phyloP scores from a whole-genome alignment of 768 basidiomycete genomes.

The Hebeloma cylindrosporum region DNA sequence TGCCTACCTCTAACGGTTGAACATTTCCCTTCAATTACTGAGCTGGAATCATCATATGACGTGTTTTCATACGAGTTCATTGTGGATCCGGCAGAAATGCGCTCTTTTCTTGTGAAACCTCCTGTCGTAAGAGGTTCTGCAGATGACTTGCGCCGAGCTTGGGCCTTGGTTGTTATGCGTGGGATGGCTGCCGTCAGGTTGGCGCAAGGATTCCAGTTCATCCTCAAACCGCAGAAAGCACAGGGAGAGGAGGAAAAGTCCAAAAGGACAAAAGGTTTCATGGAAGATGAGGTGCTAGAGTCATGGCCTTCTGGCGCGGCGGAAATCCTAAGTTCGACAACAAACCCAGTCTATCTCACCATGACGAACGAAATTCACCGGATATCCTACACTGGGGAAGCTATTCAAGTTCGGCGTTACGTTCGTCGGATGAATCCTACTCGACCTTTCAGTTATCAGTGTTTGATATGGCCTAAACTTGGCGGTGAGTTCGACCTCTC shows the following conservation, averaged over 20 bases:
- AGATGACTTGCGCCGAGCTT: constrained; percentile 63
- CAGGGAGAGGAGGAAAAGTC: constrained; percentile 33
- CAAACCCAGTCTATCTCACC: constrained; percentile 83
- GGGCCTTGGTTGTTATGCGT: constrained; percentile 82
- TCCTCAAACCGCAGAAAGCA: constrained; percentile 50
- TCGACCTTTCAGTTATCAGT: constrained; percentile 74
- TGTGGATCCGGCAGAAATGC: constrained; percentile 80
- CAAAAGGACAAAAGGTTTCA: constrained; percentile 56
- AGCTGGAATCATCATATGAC: constrained; percentile 76
- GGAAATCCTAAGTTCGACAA: constrained; percentile 57
- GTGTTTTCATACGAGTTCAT: constrained; percentile 88
- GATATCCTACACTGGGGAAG: constrained; percentile 88
- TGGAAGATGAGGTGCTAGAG: constrained; percentile 50
- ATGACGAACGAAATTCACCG: constrained; percentile 96
- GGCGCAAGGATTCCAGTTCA: constrained; percentile 93
- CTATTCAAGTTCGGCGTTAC: constrained; percentile 85
- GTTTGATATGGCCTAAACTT: constrained; percentile 91
- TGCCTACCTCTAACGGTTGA: constrained; percentile 92
- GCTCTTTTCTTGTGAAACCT: constrained; percentile 81
- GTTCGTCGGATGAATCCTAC: constrained; percentile 69
- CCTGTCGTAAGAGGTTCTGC: constrained; percentile 46
- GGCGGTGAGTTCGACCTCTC: constrained; percentile 43
- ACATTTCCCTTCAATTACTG: constrained; percentile 74
- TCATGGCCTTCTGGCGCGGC: constrained; percentile 65
- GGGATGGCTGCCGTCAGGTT: constrained; percentile 93